Evolutionary conservation across 2,329 filamentous ascomycete genomes (phyloP), one percentile per base, ranked within the genome.

Genomic region (Fusarium sp.): DNA sequence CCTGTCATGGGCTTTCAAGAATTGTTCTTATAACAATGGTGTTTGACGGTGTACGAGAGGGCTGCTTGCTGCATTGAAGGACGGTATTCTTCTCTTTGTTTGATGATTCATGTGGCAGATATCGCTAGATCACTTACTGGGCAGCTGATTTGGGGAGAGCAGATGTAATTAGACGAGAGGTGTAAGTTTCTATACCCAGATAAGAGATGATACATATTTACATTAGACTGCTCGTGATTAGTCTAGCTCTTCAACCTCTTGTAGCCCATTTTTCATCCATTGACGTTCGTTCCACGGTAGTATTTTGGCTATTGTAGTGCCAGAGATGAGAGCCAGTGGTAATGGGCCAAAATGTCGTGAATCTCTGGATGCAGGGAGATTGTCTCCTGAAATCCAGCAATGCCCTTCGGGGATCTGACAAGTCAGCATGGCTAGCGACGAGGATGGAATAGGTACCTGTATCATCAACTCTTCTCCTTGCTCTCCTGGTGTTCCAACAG

Each of bases 371-470:
- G 89, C 92, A 7, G 90, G 87, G 69, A 97, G 79, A 81, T 98
- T 98, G 82, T 99, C 96, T 6, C 96, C 96, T 6, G 91, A 89
- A 12, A 98, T 85, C 90, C 94, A 98, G 78, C 95, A 97, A 85
- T 99, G 96, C 4, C 96, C 96, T 78, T 93, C 86, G 0, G 96
- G 96, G 22, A 99, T 90, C 93, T 97, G 78, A 61, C 7, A 18
- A 26, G 55, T 77, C 31, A 77, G 71, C 22, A 7, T 41, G 14
- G 8, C 20, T 14, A 14, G 26, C 2, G 36, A 8, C 11, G 20
- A 12, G n/a, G 7, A 24, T 7, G 12, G 22, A 15, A 14, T 0
- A 35, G 35, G 22, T 78, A 93, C 93, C 86, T 93, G 90, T 24
- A 94, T 87, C 89, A 93, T 91, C 31, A 82, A 80, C 38, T 85